phyloP scores from a whole-genome alignment of 2,329 filamentous ascomycete species.

The Metarhizium album region DNA sequence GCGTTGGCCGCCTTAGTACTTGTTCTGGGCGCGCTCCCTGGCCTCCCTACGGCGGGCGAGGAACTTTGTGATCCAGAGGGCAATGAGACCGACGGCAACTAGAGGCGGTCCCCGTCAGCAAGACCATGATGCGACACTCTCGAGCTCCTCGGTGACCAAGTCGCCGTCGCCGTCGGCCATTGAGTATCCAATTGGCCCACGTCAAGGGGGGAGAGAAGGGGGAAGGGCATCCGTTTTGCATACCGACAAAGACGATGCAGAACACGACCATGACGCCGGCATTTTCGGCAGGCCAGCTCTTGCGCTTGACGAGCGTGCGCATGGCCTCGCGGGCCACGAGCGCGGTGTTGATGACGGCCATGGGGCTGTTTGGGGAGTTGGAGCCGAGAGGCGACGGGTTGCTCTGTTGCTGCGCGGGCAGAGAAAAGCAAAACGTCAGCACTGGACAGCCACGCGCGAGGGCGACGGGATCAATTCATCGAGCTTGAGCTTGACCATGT shows the following conservation, averaged over 20 bases:
- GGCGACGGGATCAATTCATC: too few relatives aligned
- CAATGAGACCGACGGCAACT: slow-evolving; percentile 24
- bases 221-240: slow-evolving; percentile 6
- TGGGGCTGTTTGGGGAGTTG: slow-evolving; percentile 20
- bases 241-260: slow-evolving; percentile 31
- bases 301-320: slow-evolving; percentile 28
- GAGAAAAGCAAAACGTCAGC: not conserved
- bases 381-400: slow-evolving; percentile 7
- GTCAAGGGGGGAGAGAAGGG: not conserved
- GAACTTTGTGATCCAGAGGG: slow-evolving; percentile 22
- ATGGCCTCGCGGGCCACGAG: slow-evolving; percentile 26
- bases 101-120: slow-evolving; percentile 8
- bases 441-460: too few relatives aligned
- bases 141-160: too few relatives aligned
- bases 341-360: slow-evolving; percentile 29
- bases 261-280: slow-evolving; percentile 33
- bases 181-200: not conserved
- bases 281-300: slow-evolving; percentile 28
- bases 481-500: not conserved
- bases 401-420: not conserved
- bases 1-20: too few relatives aligned
- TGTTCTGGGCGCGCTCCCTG: slow-evolving; percentile 21
- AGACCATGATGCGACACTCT: too few relatives aligned
- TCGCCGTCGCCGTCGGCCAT: not conserved
- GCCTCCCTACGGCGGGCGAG: slow-evolving; percentile 15